phyloP scores from a whole-genome alignment of 1,284 basidiomycete species.

The Naganishia sp. region DNA sequence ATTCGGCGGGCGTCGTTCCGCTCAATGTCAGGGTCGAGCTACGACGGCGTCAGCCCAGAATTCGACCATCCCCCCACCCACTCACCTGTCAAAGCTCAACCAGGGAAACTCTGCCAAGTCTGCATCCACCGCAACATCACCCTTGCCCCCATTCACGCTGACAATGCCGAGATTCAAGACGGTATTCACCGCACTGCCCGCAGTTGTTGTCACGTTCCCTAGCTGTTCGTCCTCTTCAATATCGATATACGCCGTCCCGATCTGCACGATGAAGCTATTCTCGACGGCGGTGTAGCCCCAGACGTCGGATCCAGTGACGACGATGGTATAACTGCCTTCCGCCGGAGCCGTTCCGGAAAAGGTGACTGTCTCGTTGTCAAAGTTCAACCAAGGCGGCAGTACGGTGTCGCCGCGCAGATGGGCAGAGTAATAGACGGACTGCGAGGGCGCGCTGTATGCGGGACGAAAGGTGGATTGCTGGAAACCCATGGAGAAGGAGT shows the following conservation, averaged over 20 bases:
- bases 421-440: constrained; percentile 54
- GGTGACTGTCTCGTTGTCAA: constrained; percentile 58
- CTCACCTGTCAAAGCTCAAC: constrained; percentile 54
- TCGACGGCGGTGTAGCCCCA: constrained; percentile 53
- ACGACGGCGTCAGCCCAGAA: constrained; percentile 37
- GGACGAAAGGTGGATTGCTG: constrained; percentile 51
- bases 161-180: constrained; percentile 41
- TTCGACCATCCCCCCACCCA: constrained; percentile 38
- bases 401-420: constrained; percentile 50
- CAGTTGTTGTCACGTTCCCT: constrained; percentile 39
- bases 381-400: constrained; percentile 58
- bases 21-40: constrained; percentile 43
- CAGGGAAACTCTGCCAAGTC: constrained; percentile 49
- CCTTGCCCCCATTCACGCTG: constrained; percentile 40
- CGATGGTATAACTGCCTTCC: constrained; percentile 48
- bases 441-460: constrained; percentile 47
- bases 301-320: constrained; percentile 51
- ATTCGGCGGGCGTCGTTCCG: constrained; percentile 53
- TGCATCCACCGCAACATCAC: constrained; percentile 32
- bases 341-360: constrained; percentile 58
- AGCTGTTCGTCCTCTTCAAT: constrained; percentile 15
- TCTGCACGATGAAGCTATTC: constrained; percentile 51
- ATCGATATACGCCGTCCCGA: constrained; percentile 46
- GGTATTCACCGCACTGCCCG: constrained; percentile 41
- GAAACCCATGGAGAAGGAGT: constrained; percentile 61